These are phyloP conservation scores for Trichocomaceae sp. DNA, from an alignment of 2,329 filamentous ascomycete genomes.

Conservation along the genomic window DNA sequence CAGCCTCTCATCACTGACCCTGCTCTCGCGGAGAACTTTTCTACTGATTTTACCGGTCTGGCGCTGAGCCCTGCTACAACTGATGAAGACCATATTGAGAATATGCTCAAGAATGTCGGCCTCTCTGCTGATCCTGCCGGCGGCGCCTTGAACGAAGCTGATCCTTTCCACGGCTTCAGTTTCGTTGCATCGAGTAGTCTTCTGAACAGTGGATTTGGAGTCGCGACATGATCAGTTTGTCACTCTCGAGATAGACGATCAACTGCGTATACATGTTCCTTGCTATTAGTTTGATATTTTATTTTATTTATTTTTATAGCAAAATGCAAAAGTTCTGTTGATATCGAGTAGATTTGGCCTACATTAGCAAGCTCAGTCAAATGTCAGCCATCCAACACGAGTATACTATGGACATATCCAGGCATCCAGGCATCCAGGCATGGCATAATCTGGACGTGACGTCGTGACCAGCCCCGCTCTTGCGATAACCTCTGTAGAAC, in stretches of 20 bases:
- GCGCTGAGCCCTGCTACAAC: conserved; percentile 65
- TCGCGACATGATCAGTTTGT: conserved; percentile 15
- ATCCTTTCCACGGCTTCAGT: conserved; percentile 45
- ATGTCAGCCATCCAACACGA: too few species aligned
- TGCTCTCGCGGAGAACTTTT: conserved; percentile 93
- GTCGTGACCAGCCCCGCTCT: neutral
- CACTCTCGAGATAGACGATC: neutral
- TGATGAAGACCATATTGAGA: conserved; percentile 17
- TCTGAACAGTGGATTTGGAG: conserved; percentile 34
- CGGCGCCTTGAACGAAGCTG: conserved; percentile 22
- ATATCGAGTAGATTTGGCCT: too few species aligned
- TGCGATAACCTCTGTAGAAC: neutral
- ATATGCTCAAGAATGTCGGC: conserved; percentile 17
- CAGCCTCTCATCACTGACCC: conserved; percentile 91
- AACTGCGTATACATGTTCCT: neutral
- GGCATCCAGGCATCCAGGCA: too few species aligned
- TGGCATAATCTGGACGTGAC: too few species aligned
- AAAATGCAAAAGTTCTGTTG: neutral
- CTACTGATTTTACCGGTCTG: conserved; percentile 81
- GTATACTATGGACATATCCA: too few species aligned
- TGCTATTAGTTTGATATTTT: neutral
- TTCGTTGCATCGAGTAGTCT: conserved; percentile 44
- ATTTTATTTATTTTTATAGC: neutral
- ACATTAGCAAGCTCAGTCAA: too few species aligned
- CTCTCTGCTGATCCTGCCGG: conserved; percentile 14